These are phyloP conservation scores for Eutypella sp. DNA, from an alignment of 2,329 filamentous ascomycete genomes.

Conservation along the genomic window DNA sequence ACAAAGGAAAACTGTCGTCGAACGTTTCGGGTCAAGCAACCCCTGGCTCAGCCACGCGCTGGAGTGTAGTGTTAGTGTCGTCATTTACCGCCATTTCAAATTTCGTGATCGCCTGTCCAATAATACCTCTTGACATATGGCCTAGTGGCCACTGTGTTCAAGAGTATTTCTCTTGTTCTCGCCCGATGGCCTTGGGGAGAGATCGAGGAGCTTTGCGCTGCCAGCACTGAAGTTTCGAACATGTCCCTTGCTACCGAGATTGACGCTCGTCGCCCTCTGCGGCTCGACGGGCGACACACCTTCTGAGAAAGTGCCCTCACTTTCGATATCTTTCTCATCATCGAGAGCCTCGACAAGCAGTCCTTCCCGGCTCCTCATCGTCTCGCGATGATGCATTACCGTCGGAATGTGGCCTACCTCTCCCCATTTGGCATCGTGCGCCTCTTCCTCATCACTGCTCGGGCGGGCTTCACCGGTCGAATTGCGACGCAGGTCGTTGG, in stretches of 20 bases:
- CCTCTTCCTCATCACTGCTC: constrained; percentile 54
- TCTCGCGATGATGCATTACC: constrained; percentile 42
- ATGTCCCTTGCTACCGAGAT: constrained; percentile 60
- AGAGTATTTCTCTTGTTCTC: constrained; percentile 40
- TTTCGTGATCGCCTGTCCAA: neutral
- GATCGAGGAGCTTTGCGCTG: constrained; percentile 68
- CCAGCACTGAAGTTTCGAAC: constrained; percentile 70
- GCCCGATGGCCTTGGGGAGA: constrained; percentile 51
- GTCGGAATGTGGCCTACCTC: constrained; percentile 45
- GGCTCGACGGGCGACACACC: constrained; percentile 30
- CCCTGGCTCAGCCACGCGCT: constrained; percentile 8
- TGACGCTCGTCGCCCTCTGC: constrained; percentile 67
- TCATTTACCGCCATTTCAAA: constrained; percentile 1
- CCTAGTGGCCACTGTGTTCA: constrained; percentile 24
- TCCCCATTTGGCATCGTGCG: constrained; percentile 47
- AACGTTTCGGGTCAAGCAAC: constrained; percentile 23
- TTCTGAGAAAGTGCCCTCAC: constrained; percentile 21
- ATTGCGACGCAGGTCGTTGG: constrained; percentile 28
- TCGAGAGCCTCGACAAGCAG: constrained; percentile 38
- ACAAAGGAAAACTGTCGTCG: constrained; percentile 14
- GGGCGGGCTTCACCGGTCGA: constrained; percentile 47
- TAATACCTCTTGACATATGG: constrained; percentile 1
- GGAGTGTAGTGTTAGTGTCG: neutral
- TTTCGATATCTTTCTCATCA: constrained; percentile 29
- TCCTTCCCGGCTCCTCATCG: constrained; percentile 49